These are phyloP conservation scores for Syzygium malaccense DNA, from an alignment of 441 rosid species.

Conservation along the genomic window DNA sequence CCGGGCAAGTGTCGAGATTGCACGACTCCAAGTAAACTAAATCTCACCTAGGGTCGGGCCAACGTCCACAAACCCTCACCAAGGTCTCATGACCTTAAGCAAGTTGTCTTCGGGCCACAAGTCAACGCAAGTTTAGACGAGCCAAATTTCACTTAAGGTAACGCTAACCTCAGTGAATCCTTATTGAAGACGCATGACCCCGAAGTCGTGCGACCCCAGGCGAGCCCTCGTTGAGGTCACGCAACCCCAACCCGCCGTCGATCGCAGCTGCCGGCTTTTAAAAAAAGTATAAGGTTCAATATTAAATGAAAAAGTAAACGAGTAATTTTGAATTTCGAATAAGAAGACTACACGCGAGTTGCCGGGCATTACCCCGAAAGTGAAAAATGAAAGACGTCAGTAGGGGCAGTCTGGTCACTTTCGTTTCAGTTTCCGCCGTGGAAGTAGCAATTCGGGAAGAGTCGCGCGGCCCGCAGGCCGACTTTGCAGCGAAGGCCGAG, in stretches of 20 bases:
- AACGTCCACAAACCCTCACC: fast-evolving
- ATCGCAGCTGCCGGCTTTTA: too few species aligned
- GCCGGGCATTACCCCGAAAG: background rate
- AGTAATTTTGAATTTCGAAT: background rate
- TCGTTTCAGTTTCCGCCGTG: fast-evolving
- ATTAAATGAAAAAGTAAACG: too few species aligned
- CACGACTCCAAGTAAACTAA: too few species aligned
- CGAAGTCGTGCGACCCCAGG: background rate
- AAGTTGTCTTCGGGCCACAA: too few species aligned
- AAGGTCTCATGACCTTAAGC: too few species aligned
- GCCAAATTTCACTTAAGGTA: background rate
- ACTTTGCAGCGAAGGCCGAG: background rate
- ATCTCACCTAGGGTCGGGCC: too few species aligned
- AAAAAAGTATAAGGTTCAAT: too few species aligned
- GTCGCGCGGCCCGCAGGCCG: background rate
- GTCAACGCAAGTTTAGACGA: background rate
- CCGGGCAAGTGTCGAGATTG: too few species aligned
- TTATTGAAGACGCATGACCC: fast-evolving
- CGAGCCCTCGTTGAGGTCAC: background rate
- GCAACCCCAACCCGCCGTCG: background rate
- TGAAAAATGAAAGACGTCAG: background rate
- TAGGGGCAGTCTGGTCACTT: background rate
- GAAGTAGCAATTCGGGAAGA: background rate
- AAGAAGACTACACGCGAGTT: background rate
- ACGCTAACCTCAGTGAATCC: background rate